Evolutionary conservation across 169 alveolate species (phyloP).

Genomic region (Plasmodium ovale): DNA sequence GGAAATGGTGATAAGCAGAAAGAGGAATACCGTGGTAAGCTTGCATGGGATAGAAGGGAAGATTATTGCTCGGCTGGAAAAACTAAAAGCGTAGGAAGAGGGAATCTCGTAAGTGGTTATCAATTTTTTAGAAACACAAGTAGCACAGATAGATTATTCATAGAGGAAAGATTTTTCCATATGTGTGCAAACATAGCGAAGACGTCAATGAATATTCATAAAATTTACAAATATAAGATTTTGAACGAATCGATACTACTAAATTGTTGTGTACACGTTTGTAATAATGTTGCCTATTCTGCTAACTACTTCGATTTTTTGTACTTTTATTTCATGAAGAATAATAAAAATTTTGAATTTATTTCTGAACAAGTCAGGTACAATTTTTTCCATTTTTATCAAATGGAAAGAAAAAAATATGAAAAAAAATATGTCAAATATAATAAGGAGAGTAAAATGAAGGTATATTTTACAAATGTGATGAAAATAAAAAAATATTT

Average conservation of each 20-base stretch:
- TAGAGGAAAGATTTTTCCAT: not conserved
- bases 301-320: constrained; percentile 48
- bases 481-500: constrained; percentile 30
- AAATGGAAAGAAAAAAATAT: constrained; percentile 25
- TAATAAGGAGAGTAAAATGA: constrained; percentile 32
- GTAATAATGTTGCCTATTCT: constrained; percentile 29
- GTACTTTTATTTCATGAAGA: constrained; percentile 15
- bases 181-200: not conserved
- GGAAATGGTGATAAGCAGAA: not conserved
- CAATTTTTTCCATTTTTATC: constrained; percentile 28
- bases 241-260: constrained; percentile 30
- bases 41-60: not conserved
- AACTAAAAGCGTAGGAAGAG: not conserved
- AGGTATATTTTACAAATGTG: not conserved
- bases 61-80: not conserved
- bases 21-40: not conserved
- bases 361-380: not conserved
- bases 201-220: constrained; percentile 12
- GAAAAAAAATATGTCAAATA: constrained; percentile 46
- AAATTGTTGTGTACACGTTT: constrained; percentile 19
- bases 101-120: no score
- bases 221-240: constrained; percentile 50
- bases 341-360: constrained; percentile 2
- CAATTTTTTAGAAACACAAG: not conserved
- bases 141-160: not conserved